Percentiles rank a stretch among this genome's conserved stretches.
These are phyloP conservation scores for Vachellia collinsii DNA, from an alignment of 306 rosid genomes.

Conservation along the genomic window DNA sequence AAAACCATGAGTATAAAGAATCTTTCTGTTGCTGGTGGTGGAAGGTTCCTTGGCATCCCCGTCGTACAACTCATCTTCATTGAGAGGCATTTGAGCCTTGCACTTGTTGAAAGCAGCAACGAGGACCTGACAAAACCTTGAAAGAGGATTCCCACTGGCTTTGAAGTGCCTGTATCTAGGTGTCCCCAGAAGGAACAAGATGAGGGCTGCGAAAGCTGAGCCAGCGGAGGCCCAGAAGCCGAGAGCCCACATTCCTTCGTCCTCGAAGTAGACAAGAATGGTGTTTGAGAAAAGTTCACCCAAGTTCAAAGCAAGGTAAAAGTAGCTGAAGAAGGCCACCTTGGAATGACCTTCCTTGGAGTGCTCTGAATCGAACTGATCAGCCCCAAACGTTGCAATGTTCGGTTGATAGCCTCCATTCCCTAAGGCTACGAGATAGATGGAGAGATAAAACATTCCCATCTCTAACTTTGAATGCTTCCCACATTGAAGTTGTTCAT, in stretches of 20 bases:
- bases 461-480: constrained; percentile 63
- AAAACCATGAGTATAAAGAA: constrained; percentile 92
- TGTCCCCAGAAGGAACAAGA: constrained; percentile 85
- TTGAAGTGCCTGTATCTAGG: constrained; percentile 88
- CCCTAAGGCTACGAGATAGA: constrained; percentile 89
- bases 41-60: constrained; percentile 53
- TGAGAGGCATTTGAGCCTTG: constrained; percentile 57
- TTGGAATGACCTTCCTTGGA: constrained; percentile 68
- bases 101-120: constrained; percentile 78
- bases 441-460: constrained; percentile 82
- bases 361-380: constrained; percentile 91
- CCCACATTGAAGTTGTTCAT: constrained; percentile 61
- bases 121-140: constrained; percentile 85
- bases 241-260: constrained; percentile 86
- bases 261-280: constrained; percentile 82
- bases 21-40: constrained; percentile 57
- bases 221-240: constrained; percentile 92
- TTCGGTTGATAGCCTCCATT: constrained; percentile 97
- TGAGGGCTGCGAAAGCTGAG: constrained; percentile 77
- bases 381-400: constrained; percentile 95
- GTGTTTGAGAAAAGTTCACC: constrained; percentile 98
- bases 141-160: constrained; percentile 89
- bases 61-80: constrained; percentile 57
- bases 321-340: constrained; percentile 97
- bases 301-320: constrained; percentile 91